A percentile compares a stretch with the other conserved stretches of the same genome.
phyloP scores from a whole-genome alignment of 2,329 filamentous ascomycete species.

The Nigrospora sphaerica region DNA sequence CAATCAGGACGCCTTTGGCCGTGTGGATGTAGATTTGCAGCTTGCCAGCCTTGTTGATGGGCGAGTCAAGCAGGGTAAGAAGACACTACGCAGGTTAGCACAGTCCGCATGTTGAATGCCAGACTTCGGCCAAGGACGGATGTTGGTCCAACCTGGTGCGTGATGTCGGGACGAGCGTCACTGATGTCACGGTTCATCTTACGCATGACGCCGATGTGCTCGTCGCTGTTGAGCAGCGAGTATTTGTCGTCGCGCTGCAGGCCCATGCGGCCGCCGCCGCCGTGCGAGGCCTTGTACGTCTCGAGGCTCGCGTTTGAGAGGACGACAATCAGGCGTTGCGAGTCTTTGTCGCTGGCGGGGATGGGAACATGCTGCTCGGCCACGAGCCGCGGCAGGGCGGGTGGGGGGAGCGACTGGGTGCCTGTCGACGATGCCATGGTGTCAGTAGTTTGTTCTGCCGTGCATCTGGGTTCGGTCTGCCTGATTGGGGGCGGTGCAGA shows the following conservation, averaged over 20 bases:
- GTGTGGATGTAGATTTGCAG: slow-evolving; percentile 99
- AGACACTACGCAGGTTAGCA: slow-evolving; percentile 61
- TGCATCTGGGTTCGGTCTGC: not conserved
- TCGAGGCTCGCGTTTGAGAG: slow-evolving; percentile 95
- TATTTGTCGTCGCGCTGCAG: slow-evolving; percentile 85
- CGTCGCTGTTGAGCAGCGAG: slow-evolving; percentile 94
- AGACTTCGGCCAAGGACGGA: slow-evolving; percentile 10
- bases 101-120: slow-evolving; percentile 40
- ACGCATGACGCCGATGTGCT: slow-evolving; percentile 98
- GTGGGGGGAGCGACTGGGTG: slow-evolving; percentile 92
- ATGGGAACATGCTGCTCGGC: slow-evolving; percentile 90
- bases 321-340: slow-evolving; percentile 87
- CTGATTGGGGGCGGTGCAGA: too few species aligned
- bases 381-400: slow-evolving; percentile 81
- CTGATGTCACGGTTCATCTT: slow-evolving; percentile 99
- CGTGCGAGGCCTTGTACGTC: slow-evolving; percentile 87
- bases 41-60: slow-evolving; percentile 95
- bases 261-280: slow-evolving; percentile 56
- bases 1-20: slow-evolving; percentile 92
- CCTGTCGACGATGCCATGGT: slow-evolving; percentile 41
- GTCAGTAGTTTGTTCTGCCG: slow-evolving; percentile 6
- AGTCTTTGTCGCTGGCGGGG: slow-evolving; percentile 78
- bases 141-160: slow-evolving; percentile 73
- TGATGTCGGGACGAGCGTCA: slow-evolving; percentile 95
- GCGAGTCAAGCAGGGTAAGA: slow-evolving; percentile 92